Evolutionary conservation across 2,329 filamentous ascomycete species (phyloP), one percentile per base, ranked within the genome.

Genomic region (Pseudogymnoascus sp.): DNA sequence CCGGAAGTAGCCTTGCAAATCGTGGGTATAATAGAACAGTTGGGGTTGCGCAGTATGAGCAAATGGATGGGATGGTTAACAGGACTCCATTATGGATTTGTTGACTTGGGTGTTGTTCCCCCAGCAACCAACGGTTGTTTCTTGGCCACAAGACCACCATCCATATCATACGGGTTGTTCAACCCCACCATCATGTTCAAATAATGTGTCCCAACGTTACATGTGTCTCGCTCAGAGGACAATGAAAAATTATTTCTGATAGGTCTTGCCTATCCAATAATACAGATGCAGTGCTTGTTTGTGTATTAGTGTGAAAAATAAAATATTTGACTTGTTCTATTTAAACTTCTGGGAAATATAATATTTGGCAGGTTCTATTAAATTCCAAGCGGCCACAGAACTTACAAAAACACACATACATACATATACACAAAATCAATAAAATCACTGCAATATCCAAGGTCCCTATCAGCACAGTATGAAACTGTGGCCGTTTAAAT

Each of bases 101-200:
- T 59, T 59, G 58, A 59, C 58, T 39, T 39, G 33, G 27, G 38
- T 59, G 58, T 27, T 39, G 58, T 59, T 59, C 25, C 58, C 38
- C 21, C 58, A 31, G 58, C 58, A 59, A 59, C 58, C 21, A 59
- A 59, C 58, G n/a, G 35, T 15, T 39, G 4, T 21, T 36, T 36
- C 35, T 4, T 25, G 35, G 31, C 31, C 31, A 35, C 55, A 15
- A 51, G 29, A 55, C 48, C 48, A 48, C 21, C 38, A 21, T 13
- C 41, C 41, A 17, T 21, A 44, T 25, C 21, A 13, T 44, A 44
- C 5, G 21, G 41, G 17, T 21, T 4, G 17, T 51, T 29, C 25
- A 51, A 51, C 44, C 44, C 44, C 44, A 51, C 44, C 44, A 51
- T 29, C 44, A 2, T 51, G n/a, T 9, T 27, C 25, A 51, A 8